Evolutionary conservation across 805 yeast genomes (phyloP).

Genomic region (Blastobotrys americana): DNA sequence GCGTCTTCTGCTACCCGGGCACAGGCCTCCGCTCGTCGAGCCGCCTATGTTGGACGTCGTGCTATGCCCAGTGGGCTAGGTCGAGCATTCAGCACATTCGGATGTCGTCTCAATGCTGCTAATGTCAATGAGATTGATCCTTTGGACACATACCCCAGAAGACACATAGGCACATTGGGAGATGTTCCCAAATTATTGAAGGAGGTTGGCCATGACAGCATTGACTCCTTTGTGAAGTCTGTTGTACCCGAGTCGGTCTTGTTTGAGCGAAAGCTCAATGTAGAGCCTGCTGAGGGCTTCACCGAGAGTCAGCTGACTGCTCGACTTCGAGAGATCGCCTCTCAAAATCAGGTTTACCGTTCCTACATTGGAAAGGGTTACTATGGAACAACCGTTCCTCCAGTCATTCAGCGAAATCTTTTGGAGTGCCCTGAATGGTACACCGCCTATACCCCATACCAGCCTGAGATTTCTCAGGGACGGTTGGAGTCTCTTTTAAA

Average conservation of each 20-base stretch:
- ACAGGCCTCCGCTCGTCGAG: neutral
- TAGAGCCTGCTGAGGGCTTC: constrained; percentile 66
- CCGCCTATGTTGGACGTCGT: neutral
- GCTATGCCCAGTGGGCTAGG: neutral
- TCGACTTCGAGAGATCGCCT: constrained; percentile 61
- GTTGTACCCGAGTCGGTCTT: constrained; percentile 77
- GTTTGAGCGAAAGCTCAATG: constrained; percentile 54
- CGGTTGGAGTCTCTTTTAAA: constrained; percentile 84
- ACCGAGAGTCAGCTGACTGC: constrained; percentile 75
- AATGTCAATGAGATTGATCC: constrained; percentile 26
- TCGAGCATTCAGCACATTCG: neutral
- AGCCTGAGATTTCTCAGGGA: constrained; percentile 97
- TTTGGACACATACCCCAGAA: constrained; percentile 78
- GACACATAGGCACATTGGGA: constrained; percentile 80
- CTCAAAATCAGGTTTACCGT: constrained; percentile 63
- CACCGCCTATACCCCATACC: constrained; percentile 97
- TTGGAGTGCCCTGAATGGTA: constrained; percentile 97
- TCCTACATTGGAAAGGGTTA: constrained; percentile 92
- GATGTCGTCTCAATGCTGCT: neutral
- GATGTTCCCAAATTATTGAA: constrained; percentile 62
- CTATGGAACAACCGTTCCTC: constrained; percentile 82
- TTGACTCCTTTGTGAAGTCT: constrained; percentile 60
- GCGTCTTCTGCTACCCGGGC: neutral
- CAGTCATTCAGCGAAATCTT: constrained; percentile 86
- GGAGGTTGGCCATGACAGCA: constrained; percentile 54